Evolutionary conservation across 352 stramenopile species (phyloP).

Genomic region (Saprolegnia diclina): DNA sequence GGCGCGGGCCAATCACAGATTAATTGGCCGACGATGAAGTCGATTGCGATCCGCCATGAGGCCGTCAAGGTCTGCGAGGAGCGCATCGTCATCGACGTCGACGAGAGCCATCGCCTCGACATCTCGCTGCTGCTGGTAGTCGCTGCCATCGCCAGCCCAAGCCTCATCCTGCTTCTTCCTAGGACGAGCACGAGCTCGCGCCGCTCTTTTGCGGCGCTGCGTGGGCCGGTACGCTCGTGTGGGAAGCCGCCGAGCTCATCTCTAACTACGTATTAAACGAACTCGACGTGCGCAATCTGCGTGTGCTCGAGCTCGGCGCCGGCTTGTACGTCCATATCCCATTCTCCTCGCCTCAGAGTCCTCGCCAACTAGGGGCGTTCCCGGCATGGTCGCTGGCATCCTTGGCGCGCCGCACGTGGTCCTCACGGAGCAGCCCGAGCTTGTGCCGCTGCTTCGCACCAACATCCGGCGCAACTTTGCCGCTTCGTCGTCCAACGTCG

Average conservation of each 20-base stretch:
- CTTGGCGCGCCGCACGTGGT: slow-evolving; percentile 78
- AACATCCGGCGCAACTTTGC: slow-evolving; percentile 71
- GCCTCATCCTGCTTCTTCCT: background rate
- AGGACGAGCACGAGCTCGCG: slow-evolving; percentile 84
- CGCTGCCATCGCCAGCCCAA: slow-evolving; percentile 24
- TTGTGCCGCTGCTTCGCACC: slow-evolving; percentile 66
- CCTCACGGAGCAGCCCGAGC: slow-evolving; percentile 87
- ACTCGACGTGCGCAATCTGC: slow-evolving; percentile 38
- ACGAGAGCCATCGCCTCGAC: slow-evolving; percentile 39
- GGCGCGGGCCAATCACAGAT: background rate
- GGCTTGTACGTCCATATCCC: slow-evolving; percentile 47
- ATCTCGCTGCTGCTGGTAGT: slow-evolving; percentile 62
- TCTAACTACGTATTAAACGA: slow-evolving; percentile 47
- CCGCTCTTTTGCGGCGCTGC: slow-evolving; percentile 90
- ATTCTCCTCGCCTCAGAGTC: background rate
- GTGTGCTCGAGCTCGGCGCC: slow-evolving; percentile 77
- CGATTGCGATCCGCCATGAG: slow-evolving; percentile 43
- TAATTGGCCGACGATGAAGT: background rate
- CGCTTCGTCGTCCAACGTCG: slow-evolving; percentile 41
- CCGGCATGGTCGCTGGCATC: slow-evolving; percentile 86
- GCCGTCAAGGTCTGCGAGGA: slow-evolving; percentile 56
- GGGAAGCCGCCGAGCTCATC: slow-evolving; percentile 75
- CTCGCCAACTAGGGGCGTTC: slow-evolving; percentile 82
- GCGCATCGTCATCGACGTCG: slow-evolving; percentile 48
- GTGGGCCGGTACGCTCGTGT: slow-evolving; percentile 91